Evolutionary conservation across 129 eudicot species (phyloP), one percentile per base, ranked within the genome.

Genomic region (Escallonia herrerae): DNA sequence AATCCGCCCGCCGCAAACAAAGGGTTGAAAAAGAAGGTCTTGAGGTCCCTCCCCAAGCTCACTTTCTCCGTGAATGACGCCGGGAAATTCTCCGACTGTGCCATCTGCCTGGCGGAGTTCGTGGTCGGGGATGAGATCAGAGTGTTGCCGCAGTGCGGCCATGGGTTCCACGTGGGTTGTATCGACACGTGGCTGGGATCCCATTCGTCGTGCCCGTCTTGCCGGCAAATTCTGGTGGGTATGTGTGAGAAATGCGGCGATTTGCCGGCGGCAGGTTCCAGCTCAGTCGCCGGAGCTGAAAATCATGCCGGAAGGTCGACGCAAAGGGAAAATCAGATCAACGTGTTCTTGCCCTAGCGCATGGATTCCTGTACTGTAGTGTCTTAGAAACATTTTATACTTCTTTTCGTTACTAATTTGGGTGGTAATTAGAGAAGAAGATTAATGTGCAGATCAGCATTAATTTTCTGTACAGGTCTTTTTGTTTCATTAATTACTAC

Each of bases 131-230:
- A 88, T 3, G 91, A 82, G 61, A 67, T 88, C 52, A 70, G 96
- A 22, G 86, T 80, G 47, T 60, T 89, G 61, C 96, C 96, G 52
- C 80, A 67, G 76, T 89, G 96, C 68, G 90, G 90, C 2, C 96
- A 88, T 43, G 81, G 82, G 4, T 88, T 88, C 53, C 96, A 88
- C 55, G 84, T 82, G 22, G 60, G 48, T 15, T 88, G 96, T 76
- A 84, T 88, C 14, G 96, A 88, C 66, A 84, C 83, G 44, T 88
- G 96, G 96, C 86, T 88, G 0, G 91, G 82, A 75, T 88, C 91
- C 56, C 96, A 84, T 57, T 88, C 96, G 0, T 82, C 96, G 43
- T 88, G 96, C 62, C 96, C 96, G 49, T 88, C 91, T 5, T 88
- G 96, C 60, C 88, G 96, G 10, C 86, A 82, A 79, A 77, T 88